These are phyloP conservation scores for Boletellus ananas DNA, from an alignment of 768 basidiomycete genomes.

Conservation along the genomic window DNA sequence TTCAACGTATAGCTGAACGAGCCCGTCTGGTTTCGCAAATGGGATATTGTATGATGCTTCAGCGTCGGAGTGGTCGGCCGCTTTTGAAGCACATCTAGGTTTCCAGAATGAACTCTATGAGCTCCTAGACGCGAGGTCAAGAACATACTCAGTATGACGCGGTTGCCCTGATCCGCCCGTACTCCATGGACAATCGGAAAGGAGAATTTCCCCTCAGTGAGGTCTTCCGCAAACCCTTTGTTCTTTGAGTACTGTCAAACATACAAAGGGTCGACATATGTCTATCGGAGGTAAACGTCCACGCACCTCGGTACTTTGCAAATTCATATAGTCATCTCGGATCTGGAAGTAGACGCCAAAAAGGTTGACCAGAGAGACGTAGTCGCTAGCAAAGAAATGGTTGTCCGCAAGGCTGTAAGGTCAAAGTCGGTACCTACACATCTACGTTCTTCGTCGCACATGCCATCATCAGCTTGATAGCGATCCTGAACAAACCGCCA, in stretches of 20 bases:
- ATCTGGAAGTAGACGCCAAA: constrained; percentile 96
- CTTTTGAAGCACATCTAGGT: constrained; percentile 84
- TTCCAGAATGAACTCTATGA: background rate
- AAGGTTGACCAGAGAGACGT: constrained; percentile 88
- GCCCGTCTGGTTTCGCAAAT: constrained; percentile 67
- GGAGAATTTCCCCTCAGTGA: constrained; percentile 79
- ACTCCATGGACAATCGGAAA: constrained; percentile 79
- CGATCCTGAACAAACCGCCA: constrained; percentile 87
- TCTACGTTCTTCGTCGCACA: constrained; percentile 60
- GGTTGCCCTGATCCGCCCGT: constrained; percentile 71
- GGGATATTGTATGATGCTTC: constrained; percentile 77
- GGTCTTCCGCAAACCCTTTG: constrained; percentile 68
- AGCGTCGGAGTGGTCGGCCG: constrained; percentile 80
- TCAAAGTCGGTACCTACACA: constrained; percentile 41
- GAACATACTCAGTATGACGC: constrained; percentile 76
- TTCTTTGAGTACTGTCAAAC: constrained; percentile 54
- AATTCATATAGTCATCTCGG: constrained; percentile 95
- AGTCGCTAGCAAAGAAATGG: constrained; percentile 52
- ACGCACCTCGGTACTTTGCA: constrained; percentile 79
- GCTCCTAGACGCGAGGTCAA: background rate
- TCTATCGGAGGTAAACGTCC: no score
- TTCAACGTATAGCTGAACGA: constrained; percentile 83
- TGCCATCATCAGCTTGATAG: constrained; percentile 96
- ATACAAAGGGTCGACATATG: background rate
- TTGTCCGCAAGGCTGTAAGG: background rate